Base-by-base conservation (phyloP, 805 yeast species). In the Metschnikowia henanensis region DNA sequence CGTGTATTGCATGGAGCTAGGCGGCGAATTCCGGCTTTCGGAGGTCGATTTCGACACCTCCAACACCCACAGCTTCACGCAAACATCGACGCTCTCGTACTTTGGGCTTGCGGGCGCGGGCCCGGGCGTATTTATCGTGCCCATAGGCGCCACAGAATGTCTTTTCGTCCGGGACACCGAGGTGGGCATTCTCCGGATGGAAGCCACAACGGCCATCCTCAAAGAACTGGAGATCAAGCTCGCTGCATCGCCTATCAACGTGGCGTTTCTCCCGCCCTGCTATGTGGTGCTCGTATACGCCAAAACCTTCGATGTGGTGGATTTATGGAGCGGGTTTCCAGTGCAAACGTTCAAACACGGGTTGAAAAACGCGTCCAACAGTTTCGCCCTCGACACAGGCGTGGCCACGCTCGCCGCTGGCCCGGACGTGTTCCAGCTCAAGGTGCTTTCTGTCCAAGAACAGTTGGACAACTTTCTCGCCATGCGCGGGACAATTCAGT, bases 401-500 rank as follows among this genome's bases (percentile, higher is more conserved):
- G 37, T 43, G 21, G 38, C 46, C 9, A 20, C 51, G 28, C 29
- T 66, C 6, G 64, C 62, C 1, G 62, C 68, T 0, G 64, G 61
- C n/a, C 40, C 52, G n/a, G 62, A 61, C 25, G 45, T 71, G 0
- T 49, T 62, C 6, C 68, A 63, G 35, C 69, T 69, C 47, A 58
- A 56, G 21, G 50, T 63, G 2, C 35, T 56, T 10, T 53, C 57
- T 5, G 57, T 51, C 33, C 67, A 68, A 41, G 59, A 58, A 23
- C 75, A 70, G 44, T 57, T 70, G 12, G 69, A 66, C 28, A 72
- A 68, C 38, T 70, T 57, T 41, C 50, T 68, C 19, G 56, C 58
- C 9, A 53, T 60, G 12, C 46, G 53, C 5, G 55, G 51, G 4
- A 22, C 40, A 9, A 53, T 52, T 3, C 37, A 49, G 1, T 23